Evolutionary conservation across 108 stramenopile species (phyloP).

Genomic region (Skeletonema potamos): DNA sequence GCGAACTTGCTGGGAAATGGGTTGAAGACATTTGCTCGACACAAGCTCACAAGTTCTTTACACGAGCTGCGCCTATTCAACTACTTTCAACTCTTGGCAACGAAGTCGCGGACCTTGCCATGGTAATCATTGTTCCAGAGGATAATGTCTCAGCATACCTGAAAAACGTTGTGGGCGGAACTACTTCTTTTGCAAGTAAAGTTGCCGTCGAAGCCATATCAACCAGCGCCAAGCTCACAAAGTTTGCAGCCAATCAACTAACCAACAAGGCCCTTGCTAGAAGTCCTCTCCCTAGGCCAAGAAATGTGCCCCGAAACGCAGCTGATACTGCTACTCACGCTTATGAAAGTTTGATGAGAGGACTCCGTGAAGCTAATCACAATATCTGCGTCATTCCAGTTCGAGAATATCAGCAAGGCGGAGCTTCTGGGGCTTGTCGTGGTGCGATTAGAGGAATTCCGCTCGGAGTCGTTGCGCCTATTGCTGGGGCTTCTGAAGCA

Average conservation of each 20-base stretch:
- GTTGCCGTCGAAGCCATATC: slow-evolving; percentile 72
- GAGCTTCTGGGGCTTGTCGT: slow-evolving; percentile 60
- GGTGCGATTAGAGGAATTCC: slow-evolving; percentile 78
- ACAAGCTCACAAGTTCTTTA: slow-evolving; percentile 85
- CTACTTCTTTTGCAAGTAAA: slow-evolving; percentile 59
- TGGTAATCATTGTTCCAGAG: slow-evolving; percentile 70
- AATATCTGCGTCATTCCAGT: slow-evolving; percentile 76
- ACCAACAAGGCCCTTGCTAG: slow-evolving; percentile 10
- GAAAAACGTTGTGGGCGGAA: slow-evolving; percentile 53
- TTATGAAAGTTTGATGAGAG: slow-evolving; percentile 63
- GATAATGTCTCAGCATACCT: slow-evolving; percentile 58
- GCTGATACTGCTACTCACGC: slow-evolving; percentile 57
- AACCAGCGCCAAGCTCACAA: slow-evolving; percentile 61
- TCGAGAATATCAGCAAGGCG: slow-evolving; percentile 65
- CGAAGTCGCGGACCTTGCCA: slow-evolving; percentile 63
- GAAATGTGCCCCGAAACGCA: slow-evolving; percentile 45
- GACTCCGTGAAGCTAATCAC: slow-evolving; percentile 79
- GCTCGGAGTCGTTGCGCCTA: slow-evolving; percentile 68
- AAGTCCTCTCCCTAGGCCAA: slow-evolving; percentile 57
- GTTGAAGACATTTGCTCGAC: slow-evolving; percentile 78
- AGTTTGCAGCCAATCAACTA: slow-evolving; percentile 59
- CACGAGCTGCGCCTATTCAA: slow-evolving; percentile 72
- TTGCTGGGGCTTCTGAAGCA: slow-evolving; percentile 78
- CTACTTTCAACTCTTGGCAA: slow-evolving; percentile 66
- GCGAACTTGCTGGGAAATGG: slow-evolving; percentile 59